Evolutionary conservation across 176 grass and related monocot genomes (phyloP).

Genomic region (Aegilops bicornis): DNA sequence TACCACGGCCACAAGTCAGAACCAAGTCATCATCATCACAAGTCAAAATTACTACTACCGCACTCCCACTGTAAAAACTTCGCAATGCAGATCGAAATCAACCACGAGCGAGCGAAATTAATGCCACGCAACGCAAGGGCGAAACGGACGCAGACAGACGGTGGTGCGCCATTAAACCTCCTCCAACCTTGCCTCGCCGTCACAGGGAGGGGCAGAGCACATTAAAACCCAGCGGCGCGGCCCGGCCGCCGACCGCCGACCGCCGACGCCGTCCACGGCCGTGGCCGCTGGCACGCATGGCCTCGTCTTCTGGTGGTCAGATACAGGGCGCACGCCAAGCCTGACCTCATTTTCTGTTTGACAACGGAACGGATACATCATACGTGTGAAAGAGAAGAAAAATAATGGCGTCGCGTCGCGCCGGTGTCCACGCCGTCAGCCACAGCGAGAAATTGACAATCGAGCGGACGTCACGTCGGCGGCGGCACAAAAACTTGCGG

Average conservation of each 20-base stretch:
- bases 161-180: conserved; percentile 31
- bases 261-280: conserved; percentile 19
- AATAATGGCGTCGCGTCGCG: background rate
- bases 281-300: background rate
- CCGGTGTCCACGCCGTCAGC: background rate
- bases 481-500: background rate
- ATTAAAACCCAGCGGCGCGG: conserved; percentile 28
- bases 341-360: background rate
- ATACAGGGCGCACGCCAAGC: too few relatives aligned
- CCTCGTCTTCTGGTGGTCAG: background rate
- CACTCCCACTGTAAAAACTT: background rate
- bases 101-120: background rate
- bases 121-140: background rate
- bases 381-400: background rate
- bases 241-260: background rate
- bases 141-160: background rate
- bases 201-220: conserved; percentile 39
- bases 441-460: background rate
- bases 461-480: conserved; percentile 10
- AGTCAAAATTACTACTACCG: background rate
- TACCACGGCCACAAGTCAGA: background rate
- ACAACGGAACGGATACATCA: too few relatives aligned
- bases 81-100: background rate
- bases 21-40: background rate
- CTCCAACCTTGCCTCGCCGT: conserved; percentile 20